phyloP scores from a whole-genome alignment of 495 filamentous ascomycete species.

The Entonaema liquescens region DNA sequence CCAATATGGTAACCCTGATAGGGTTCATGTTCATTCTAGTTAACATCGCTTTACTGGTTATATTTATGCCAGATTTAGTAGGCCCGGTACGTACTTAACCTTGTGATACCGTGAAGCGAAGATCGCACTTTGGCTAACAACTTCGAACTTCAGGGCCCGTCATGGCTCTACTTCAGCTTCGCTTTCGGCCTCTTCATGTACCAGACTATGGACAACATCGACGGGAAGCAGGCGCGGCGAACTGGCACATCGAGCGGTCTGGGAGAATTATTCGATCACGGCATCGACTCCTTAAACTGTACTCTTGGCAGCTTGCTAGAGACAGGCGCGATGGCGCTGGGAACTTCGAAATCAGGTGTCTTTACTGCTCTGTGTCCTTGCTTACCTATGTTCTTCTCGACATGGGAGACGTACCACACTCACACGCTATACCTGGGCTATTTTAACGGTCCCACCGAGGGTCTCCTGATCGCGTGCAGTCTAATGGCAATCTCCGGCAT shows the following conservation, averaged over 20 bases:
- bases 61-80: slow-evolving; percentile 89
- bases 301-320: slow-evolving; percentile 89
- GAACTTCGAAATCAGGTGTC: slow-evolving; percentile 79
- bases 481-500: slow-evolving; percentile 87
- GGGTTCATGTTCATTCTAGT: slow-evolving; percentile 93
- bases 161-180: slow-evolving; percentile 95
- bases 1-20: slow-evolving; percentile 95
- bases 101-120: neutral
- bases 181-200: slow-evolving; percentile 96
- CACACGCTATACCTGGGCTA: slow-evolving; percentile 97
- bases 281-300: slow-evolving; percentile 97
- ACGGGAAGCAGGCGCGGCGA: slow-evolving; percentile 94
- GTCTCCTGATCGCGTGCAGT: slow-evolving; percentile 83
- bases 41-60: slow-evolving; percentile 81
- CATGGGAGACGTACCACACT: slow-evolving; percentile 99
- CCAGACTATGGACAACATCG: slow-evolving; percentile 97
- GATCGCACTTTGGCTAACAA: slow-evolving; percentile 25
- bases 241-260: slow-evolving; percentile 95
- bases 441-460: slow-evolving; percentile 97
- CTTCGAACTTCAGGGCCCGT: slow-evolving; percentile 67
- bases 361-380: slow-evolving; percentile 92
- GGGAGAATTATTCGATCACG: slow-evolving; percentile 97
- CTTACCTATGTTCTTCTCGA: slow-evolving; percentile 98
- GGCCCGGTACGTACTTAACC: slow-evolving; percentile 73
- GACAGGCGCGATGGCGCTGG: slow-evolving; percentile 90